Percentiles rank a stretch among this genome's conserved stretches.
These are phyloP conservation scores for Cynara cardunculus DNA, from an alignment of 129 eudicot genomes.

Conservation along the genomic window DNA sequence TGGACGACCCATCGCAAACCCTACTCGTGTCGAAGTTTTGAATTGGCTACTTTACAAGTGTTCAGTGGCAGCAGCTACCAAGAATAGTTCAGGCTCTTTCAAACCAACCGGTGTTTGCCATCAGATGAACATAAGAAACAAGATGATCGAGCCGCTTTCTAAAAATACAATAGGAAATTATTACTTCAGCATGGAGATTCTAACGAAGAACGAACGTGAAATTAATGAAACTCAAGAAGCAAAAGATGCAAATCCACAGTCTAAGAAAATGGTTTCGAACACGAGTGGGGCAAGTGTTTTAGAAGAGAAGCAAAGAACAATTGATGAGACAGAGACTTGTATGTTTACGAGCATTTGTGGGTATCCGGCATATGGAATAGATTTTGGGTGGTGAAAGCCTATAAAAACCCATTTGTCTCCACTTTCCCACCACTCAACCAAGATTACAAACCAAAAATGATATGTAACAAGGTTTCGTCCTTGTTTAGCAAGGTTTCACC, in stretches of 20 bases:
- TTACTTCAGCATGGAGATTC: background rate
- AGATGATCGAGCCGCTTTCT: background rate
- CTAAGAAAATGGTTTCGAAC: too few species aligned
- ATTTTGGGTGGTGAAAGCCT: too few species aligned
- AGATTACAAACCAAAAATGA: too few species aligned
- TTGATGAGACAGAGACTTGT: too few species aligned
- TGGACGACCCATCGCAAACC: constrained; percentile 9
- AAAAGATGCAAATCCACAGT: background rate
- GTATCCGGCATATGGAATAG: too few species aligned
- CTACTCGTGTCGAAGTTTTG: constrained; percentile 25
- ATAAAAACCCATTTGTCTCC: too few species aligned
- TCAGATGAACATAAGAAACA: constrained; percentile 1
- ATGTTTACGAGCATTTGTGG: too few species aligned
- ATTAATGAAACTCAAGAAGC: background rate
- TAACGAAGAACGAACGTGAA: background rate
- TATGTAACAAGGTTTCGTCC: too few species aligned
- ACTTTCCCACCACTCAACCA: too few species aligned
- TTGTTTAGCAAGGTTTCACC: too few species aligned
- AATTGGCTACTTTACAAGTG: constrained; percentile 22
- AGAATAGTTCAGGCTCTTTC: background rate
- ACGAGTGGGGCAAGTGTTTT: too few species aligned
- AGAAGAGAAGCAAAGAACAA: too few species aligned
- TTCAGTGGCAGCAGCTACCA: background rate
- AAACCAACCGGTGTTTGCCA: background rate
- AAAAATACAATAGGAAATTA: background rate